Percentiles rank a stretch among this genome's conserved stretches.
These are phyloP conservation scores for Blastomyces emzantsi DNA, from an alignment of 2,329 filamentous ascomycete genomes.

Conservation along the genomic window DNA sequence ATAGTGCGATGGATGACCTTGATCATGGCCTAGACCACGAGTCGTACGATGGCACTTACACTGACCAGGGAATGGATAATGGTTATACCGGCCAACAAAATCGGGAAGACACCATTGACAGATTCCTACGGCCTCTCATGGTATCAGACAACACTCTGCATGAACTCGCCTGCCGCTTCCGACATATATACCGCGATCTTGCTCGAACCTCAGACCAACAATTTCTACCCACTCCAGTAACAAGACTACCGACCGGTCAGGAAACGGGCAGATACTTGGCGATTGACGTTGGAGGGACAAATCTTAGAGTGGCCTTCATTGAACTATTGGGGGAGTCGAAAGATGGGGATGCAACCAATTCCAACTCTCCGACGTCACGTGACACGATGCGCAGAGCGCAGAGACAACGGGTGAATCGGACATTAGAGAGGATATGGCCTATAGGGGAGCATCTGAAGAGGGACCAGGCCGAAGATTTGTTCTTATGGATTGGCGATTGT, in stretches of 20 bases:
- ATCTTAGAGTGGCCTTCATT: conserved; percentile 49
- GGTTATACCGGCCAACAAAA: conserved; percentile 22
- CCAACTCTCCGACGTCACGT: conserved; percentile 29
- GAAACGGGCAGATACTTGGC: conserved; percentile 48
- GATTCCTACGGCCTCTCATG: conserved; percentile 34
- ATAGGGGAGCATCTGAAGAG: conserved; percentile 48
- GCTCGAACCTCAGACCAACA: conserved; percentile 39
- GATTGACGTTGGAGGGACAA: conserved; percentile 50
- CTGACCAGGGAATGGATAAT: conserved; percentile 7
- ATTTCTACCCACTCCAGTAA: conserved; percentile 41
- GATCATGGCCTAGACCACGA: conserved; percentile 10
- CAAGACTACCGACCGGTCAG: conserved; percentile 40
- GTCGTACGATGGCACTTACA: conserved; percentile 27
- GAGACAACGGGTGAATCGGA: conserved; percentile 39
- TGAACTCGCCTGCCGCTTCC: conserved; percentile 39
- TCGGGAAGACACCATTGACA: conserved; percentile 30
- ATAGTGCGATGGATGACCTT: conserved; percentile 5
- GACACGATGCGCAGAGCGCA: conserved; percentile 40
- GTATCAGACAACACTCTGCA: conserved; percentile 38
- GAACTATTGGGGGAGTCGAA: conserved; percentile 41
- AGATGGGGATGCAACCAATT: conserved; percentile 20
- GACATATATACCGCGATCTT: conserved; percentile 36
- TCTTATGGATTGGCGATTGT: conserved; percentile 71
- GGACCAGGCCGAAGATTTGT: conserved; percentile 65
- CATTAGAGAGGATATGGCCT: conserved; percentile 45